Evolutionary conservation across 441 rosid species (phyloP).

Genomic region (Pelargonium citronellum): DNA sequence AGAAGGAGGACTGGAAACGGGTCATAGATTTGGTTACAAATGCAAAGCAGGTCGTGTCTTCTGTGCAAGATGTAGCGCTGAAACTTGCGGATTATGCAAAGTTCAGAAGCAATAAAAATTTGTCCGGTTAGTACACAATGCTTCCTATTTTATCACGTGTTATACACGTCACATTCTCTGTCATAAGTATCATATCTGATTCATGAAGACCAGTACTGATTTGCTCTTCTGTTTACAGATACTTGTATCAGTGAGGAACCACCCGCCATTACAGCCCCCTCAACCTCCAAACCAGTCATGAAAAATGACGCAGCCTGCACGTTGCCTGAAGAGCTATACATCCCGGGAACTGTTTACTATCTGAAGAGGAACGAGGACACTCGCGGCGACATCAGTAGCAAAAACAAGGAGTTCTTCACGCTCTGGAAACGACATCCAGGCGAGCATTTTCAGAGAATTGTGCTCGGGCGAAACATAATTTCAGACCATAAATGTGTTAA

Average conservation of each 20-base stretch:
- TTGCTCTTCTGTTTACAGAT: conserved; percentile 27
- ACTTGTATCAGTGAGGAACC: conserved; percentile 21
- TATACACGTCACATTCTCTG: too few relatives aligned
- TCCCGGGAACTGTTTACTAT: conserved; percentile 72
- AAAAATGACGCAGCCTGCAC: conserved; percentile 22
- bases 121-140: conserved; percentile 36
- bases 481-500: conserved; percentile 85
- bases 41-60: conserved; percentile 78
- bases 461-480: conserved; percentile 69
- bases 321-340: conserved; percentile 56
- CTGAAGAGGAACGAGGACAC: conserved; percentile 50
- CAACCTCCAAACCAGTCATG: conserved; percentile 23
- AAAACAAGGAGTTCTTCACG: conserved; percentile 47
- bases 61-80: conserved; percentile 81
- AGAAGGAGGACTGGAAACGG: conserved; percentile 83
- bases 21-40: conserved; percentile 65
- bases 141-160: neutral
- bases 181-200: too few relatives aligned
- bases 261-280: conserved; percentile 5
- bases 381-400: conserved; percentile 19
- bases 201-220: neutral
- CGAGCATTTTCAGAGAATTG: conserved; percentile 79
- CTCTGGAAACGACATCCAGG: conserved; percentile 76
- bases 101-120: conserved; percentile 41
- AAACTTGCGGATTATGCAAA: conserved; percentile 83